Evolutionary conservation across 768 basidiomycete species (phyloP).

Genomic region (Russula lepida): DNA sequence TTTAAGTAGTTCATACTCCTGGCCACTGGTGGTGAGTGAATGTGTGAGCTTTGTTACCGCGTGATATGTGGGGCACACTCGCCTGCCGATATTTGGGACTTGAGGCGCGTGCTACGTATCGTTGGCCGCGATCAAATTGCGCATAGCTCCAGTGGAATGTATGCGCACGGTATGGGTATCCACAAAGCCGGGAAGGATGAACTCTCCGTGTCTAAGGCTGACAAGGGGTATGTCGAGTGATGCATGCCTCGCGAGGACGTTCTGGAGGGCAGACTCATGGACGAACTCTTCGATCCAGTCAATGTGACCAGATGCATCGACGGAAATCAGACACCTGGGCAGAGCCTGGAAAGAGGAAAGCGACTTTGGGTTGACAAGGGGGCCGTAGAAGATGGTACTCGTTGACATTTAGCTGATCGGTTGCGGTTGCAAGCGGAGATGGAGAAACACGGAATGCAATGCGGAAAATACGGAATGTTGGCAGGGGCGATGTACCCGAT

Average conservation of each 20-base stretch:
- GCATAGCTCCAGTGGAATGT: neutral
- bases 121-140: neutral
- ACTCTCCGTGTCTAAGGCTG: constrained; percentile 40
- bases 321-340: constrained; percentile 47
- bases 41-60: neutral
- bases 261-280: constrained; percentile 36
- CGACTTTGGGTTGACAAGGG: constrained; percentile 46
- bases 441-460: neutral
- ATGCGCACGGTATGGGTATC: constrained; percentile 82
- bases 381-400: constrained; percentile 41
- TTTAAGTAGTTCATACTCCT: constrained; percentile 78
- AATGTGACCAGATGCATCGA: constrained; percentile 47
- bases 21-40: constrained; percentile 44
- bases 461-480: neutral
- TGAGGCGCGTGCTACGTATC: constrained; percentile 68
- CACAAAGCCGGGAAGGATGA: constrained; percentile 80
- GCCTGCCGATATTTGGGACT: constrained; percentile 64
- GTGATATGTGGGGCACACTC: constrained; percentile 17
- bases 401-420: neutral
- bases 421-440: neutral
- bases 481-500: no score
- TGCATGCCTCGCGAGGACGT: constrained; percentile 47
- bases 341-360: constrained; percentile 37
- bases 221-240: constrained; percentile 29
- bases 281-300: constrained; percentile 66